Percentiles rank a stretch among this genome's conserved stretches.
These are phyloP conservation scores for Fusarium illudens DNA, from an alignment of 2,329 filamentous ascomycete genomes.

Conservation along the genomic window DNA sequence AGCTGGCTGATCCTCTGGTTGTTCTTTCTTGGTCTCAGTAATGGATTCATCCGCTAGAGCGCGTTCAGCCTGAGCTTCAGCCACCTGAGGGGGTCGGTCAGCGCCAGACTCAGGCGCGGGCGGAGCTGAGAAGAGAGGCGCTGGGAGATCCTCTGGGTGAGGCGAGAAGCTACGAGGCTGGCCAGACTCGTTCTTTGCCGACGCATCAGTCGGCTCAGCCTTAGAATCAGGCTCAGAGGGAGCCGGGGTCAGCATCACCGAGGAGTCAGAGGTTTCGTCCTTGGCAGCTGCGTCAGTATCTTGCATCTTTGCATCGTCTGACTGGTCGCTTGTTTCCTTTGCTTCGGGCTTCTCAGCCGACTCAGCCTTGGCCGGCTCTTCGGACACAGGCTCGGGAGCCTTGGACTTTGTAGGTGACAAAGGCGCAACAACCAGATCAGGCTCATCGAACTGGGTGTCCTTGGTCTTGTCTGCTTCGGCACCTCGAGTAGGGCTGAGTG, in stretches of 20 bases:
- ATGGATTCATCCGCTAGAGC: not conserved
- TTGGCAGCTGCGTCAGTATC: slow-evolving; percentile 1
- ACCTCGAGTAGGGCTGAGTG: slow-evolving; percentile 71
- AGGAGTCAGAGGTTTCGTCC: slow-evolving; percentile 35
- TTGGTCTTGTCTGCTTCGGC: slow-evolving; percentile 67
- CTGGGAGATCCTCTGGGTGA: slow-evolving; percentile 73
- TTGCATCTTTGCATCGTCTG: slow-evolving; percentile 5
- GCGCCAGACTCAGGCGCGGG: slow-evolving; percentile 42
- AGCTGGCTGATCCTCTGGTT: slow-evolving; percentile 6
- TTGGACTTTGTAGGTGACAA: slow-evolving; percentile 61
- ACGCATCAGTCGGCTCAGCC: slow-evolving; percentile 10
- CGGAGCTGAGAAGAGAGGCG: slow-evolving; percentile 62
- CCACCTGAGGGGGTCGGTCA: slow-evolving; percentile 35
- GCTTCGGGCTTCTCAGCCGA: slow-evolving; percentile 15
- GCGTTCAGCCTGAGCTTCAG: slow-evolving; percentile 13
- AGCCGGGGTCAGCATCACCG: slow-evolving; percentile 31
- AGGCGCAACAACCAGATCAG: slow-evolving; percentile 64
- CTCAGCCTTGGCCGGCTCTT: slow-evolving; percentile 27
- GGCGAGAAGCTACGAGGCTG: slow-evolving; percentile 53
- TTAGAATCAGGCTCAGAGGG: slow-evolving; percentile 38
- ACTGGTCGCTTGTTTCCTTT: slow-evolving; percentile 9
- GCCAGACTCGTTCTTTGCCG: slow-evolving; percentile 16
- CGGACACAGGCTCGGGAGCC: slow-evolving; percentile 32
- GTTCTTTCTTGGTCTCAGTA: slow-evolving; percentile 11
- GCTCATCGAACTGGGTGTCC: slow-evolving; percentile 61